Conservation (phyloP, 129 eudicot species). For the Centrapalus pauciflorus region DNA sequence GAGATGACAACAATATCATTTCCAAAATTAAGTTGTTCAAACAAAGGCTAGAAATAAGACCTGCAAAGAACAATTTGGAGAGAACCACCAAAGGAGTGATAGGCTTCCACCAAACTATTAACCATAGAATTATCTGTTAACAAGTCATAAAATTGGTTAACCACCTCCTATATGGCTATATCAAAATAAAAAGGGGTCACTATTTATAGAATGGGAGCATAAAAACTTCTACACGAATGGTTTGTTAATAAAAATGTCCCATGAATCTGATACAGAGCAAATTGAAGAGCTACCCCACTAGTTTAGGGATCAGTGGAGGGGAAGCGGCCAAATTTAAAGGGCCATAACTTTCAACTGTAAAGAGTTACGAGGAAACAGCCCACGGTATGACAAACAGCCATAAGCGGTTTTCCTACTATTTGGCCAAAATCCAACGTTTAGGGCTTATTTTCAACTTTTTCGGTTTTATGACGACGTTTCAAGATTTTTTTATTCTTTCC, state of each 20-base stretch:
- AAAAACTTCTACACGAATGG: background rate
- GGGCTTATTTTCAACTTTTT: too few species aligned
- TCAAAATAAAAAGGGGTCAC: background rate
- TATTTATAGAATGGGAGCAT: background rate
- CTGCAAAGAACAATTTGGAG: constrained; percentile 91
- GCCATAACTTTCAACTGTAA: too few species aligned
- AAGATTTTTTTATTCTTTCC: too few species aligned
- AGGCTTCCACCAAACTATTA: constrained; percentile 90
- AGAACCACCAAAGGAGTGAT: constrained; percentile 38
- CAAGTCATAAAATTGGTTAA: background rate
- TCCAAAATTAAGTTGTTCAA: background rate
- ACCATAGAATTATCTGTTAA: constrained; percentile 69
- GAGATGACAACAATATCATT: background rate
- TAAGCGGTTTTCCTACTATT: too few species aligned
- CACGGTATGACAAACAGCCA: too few species aligned
- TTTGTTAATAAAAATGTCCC: background rate
- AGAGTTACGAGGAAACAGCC: too few species aligned
- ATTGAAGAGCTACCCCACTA: too few species aligned
- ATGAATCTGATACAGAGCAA: background rate
- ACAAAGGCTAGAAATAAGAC: constrained; percentile 26
- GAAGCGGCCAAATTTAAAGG: too few species aligned
- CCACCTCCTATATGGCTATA: background rate
- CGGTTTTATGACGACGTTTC: too few species aligned
- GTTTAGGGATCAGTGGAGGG: too few species aligned
- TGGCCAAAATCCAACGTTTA: too few species aligned